Conservation (phyloP, 192 early-diverging fungal genomes). For the Mortierella antarctica region DNA sequence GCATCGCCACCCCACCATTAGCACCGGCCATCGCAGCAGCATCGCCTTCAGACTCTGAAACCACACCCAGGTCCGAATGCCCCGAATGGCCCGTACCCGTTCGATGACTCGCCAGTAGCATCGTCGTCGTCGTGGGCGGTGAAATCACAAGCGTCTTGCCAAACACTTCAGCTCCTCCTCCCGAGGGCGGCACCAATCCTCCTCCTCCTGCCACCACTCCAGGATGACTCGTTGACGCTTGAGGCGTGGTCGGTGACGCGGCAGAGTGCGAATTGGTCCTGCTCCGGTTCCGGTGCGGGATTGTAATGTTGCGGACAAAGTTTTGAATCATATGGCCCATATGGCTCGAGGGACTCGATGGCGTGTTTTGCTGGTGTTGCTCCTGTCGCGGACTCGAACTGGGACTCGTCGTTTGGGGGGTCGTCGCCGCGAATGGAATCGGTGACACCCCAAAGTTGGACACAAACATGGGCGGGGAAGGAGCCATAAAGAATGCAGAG, state of each 20-base stretch:
- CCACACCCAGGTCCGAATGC: constrained; percentile 30
- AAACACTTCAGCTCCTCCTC: constrained; percentile 22
- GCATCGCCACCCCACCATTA: background rate
- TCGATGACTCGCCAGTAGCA: constrained; percentile 3
- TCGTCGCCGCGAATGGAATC: constrained; percentile 24
- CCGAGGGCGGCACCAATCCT: background rate
- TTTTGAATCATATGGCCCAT: constrained; percentile 49
- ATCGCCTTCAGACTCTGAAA: constrained; percentile 33
- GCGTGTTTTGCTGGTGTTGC: background rate
- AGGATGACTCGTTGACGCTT: background rate
- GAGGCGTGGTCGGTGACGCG: background rate
- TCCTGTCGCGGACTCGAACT: background rate
- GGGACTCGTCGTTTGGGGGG: background rate
- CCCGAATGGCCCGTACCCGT: constrained; percentile 15
- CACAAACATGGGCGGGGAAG: constrained; percentile 42
- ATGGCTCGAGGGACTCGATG: constrained; percentile 34
- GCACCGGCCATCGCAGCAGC: background rate
- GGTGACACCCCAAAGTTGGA: constrained; percentile 29
- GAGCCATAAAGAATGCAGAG: constrained; percentile 41
- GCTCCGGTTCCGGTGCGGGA: constrained; percentile 45
- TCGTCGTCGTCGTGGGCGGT: constrained; percentile 5
- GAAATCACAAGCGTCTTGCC: constrained; percentile 43
- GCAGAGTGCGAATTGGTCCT: constrained; percentile 50
- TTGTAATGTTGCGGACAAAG: constrained; percentile 44
- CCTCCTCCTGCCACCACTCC: background rate